Evolutionary conservation across 1,139 yeast genomes (phyloP).

Genomic region (Saccharomycopsis crataegensis): DNA sequence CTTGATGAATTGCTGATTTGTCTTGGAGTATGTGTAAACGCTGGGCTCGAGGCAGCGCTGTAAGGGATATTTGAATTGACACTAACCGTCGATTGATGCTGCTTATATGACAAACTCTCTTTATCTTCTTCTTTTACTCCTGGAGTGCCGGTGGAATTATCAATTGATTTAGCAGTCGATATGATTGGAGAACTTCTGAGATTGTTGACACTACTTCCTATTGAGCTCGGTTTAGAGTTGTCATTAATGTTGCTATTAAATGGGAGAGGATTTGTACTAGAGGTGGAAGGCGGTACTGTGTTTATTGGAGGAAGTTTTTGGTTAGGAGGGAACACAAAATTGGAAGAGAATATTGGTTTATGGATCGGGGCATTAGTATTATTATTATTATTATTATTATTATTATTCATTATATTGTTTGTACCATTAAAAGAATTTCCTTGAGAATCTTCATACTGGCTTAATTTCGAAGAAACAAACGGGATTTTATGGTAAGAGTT

Average conservation of each 20-base stretch:
- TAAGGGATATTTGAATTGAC: slow-evolving; percentile 15
- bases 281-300: not conserved
- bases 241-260: not conserved
- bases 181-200: not conserved
- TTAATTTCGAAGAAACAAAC: slow-evolving; percentile 11
- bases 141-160: not conserved
- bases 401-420: too few species aligned
- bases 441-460: slow-evolving; percentile 10
- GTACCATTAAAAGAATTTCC: not conserved
- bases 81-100: slow-evolving; percentile 4
- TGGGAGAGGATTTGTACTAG: not conserved
- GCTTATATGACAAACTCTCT: not conserved
- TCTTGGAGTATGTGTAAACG: slow-evolving; percentile 11
- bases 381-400: slow-evolving; percentile 1
- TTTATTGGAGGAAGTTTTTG: not conserved
- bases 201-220: not conserved
- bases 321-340: slow-evolving; percentile 7
- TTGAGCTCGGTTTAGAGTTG: not conserved
- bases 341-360: not conserved
- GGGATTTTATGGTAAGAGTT: slow-evolving; percentile 9
- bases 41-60: slow-evolving; percentile 16
- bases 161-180: not conserved
- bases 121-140: slow-evolving; percentile 1
- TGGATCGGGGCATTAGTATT: not conserved
- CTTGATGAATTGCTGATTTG: slow-evolving; percentile 27